phyloP scores from a whole-genome alignment of 306 rosid genomes.

The Fragaria ananassa region DNA sequence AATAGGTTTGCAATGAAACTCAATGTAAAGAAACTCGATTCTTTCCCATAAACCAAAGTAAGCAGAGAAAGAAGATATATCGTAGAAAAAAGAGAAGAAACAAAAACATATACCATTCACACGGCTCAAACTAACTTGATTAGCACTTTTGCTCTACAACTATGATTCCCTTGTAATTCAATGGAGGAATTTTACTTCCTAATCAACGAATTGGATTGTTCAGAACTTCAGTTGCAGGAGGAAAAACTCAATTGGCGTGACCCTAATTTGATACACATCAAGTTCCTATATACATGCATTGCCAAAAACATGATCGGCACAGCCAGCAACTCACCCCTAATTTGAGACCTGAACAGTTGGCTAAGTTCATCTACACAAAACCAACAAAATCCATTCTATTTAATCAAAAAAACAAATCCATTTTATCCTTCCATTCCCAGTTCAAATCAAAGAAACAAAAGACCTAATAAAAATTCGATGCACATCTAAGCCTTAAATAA shows the following conservation, averaged over 20 bases:
- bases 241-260: conserved; percentile 63
- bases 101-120: neutral
- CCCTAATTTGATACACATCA: neutral
- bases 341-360: neutral
- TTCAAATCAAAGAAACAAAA: no score
- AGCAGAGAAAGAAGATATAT: no score
- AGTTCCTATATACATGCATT: neutral
- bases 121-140: neutral
- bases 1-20: no score
- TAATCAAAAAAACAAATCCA: no score
- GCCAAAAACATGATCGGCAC: neutral
- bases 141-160: no score
- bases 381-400: no score
- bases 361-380: neutral
- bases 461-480: no score
- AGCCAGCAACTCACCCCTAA: neutral
- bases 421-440: no score
- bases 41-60: no score
- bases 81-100: no score
- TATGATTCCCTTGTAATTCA: conserved; percentile 7
- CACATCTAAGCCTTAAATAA: no score
- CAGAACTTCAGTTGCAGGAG: conserved; percentile 37
- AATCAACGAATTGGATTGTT: conserved; percentile 72
- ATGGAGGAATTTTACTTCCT: conserved; percentile 67
- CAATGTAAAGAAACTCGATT: no score